Conservation (phyloP, 352 stramenopile species). For the Thraustochytrium striatum region DNA sequence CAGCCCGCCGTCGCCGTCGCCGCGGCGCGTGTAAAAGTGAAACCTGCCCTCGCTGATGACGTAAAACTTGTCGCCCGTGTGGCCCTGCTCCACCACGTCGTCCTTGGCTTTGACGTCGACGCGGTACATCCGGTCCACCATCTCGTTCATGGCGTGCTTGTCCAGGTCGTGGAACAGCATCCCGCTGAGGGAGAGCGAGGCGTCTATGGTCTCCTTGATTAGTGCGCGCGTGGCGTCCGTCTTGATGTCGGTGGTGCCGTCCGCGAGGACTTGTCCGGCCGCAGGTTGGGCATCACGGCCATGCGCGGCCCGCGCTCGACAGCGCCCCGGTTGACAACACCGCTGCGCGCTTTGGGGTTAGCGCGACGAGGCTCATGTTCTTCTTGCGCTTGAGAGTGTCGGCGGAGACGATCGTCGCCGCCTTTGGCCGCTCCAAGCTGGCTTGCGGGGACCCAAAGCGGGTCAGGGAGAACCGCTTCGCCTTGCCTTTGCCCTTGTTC, state of each 20-base stretch:
- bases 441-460: not conserved
- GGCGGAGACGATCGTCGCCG: not conserved
- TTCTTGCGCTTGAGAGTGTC: constrained; percentile 1
- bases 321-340: not conserved
- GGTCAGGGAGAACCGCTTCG: too few species aligned
- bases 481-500: too few species aligned
- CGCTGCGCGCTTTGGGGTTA: not conserved
- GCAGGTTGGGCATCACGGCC: constrained; percentile 14
- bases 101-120: constrained; percentile 64
- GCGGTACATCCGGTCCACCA: constrained; percentile 32
- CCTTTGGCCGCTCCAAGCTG: not conserved
- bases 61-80: constrained; percentile 72
- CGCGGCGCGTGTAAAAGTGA: constrained; percentile 6
- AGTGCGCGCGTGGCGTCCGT: constrained; percentile 2
- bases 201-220: constrained; percentile 43
- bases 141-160: constrained; percentile 24
- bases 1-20: not conserved
- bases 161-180: constrained; percentile 47
- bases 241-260: constrained; percentile 15
- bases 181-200: constrained; percentile 15
- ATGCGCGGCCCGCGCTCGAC: not conserved
- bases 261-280: not conserved
- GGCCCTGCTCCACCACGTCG: constrained; percentile 70
- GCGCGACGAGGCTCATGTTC: not conserved
- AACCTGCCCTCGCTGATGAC: constrained; percentile 62